Conservation (phyloP, 805 yeast species). For the Saccharomycopsis sp. region DNA sequence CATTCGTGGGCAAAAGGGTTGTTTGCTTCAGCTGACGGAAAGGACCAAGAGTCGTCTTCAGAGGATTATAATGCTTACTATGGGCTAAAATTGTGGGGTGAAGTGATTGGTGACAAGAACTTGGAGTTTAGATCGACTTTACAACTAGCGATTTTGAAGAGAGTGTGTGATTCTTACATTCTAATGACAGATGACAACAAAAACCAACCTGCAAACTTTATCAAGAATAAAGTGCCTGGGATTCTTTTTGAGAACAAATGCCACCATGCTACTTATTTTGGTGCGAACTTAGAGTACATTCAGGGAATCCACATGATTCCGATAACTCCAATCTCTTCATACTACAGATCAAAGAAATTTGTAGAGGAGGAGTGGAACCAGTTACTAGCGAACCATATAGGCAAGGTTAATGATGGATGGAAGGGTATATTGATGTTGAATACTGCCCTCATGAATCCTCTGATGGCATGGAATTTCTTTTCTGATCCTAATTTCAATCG, state of each 20-base stretch:
- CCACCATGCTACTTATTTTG: slow-evolving; percentile 71
- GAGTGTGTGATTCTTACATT: slow-evolving; percentile 38
- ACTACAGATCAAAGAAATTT: slow-evolving; percentile 46
- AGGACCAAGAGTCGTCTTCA: slow-evolving; percentile 67
- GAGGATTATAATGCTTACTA: slow-evolving; percentile 70
- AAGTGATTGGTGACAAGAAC: slow-evolving; percentile 43
- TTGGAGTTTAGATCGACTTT: slow-evolving; percentile 51
- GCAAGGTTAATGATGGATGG: slow-evolving; percentile 59
- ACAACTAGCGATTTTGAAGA: slow-evolving; percentile 52
- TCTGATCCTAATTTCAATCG: slow-evolving; percentile 44
- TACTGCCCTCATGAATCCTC: slow-evolving; percentile 67
- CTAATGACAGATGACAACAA: slow-evolving; percentile 46
- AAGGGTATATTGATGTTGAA: slow-evolving; percentile 67
- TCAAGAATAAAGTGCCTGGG: slow-evolving; percentile 64
- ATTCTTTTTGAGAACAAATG: slow-evolving; percentile 66
- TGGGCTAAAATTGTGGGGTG: slow-evolving; percentile 62
- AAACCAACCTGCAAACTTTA: slow-evolving; percentile 49
- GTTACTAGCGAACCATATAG: slow-evolving; percentile 39
- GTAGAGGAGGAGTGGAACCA: slow-evolving; percentile 60
- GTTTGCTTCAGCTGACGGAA: slow-evolving; percentile 65
- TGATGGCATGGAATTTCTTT: slow-evolving; percentile 55
- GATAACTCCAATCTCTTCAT: slow-evolving; percentile 60
- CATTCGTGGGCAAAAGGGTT: slow-evolving; percentile 78
- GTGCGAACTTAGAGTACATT: slow-evolving; percentile 63
- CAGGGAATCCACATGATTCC: slow-evolving; percentile 80